These are phyloP conservation scores for Actinomucor elegans DNA, from an alignment of 371 early-diverging fungal species.

Conservation along the genomic window DNA sequence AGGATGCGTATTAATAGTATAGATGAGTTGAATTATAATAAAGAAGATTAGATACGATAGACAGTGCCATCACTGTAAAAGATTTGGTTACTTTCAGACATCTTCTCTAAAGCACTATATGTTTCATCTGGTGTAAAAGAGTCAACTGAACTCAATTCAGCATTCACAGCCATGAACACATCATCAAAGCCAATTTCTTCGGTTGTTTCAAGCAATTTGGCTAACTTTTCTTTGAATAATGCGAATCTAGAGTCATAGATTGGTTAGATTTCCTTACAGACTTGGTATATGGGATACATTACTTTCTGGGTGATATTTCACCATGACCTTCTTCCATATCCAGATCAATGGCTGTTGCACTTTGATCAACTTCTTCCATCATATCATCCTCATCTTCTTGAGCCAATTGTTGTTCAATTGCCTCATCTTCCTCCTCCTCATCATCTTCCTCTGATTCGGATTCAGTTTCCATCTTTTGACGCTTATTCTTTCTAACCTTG, in stretches of 20 bases:
- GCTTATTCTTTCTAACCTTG: slow-evolving; percentile 51
- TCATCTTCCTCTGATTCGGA: slow-evolving; percentile 37
- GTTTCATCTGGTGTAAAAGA: slow-evolving; percentile 28
- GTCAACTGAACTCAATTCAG: slow-evolving; percentile 19
- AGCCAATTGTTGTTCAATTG: not conserved
- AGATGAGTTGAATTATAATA: not conserved
- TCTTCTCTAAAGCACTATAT: slow-evolving; percentile 26
- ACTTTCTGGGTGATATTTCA: not conserved
- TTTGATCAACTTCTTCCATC: slow-evolving; percentile 22
- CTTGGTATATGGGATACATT: not conserved
- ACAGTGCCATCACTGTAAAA: slow-evolving; percentile 69
- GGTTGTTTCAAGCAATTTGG: too few species aligned
- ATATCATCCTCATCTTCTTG: slow-evolving; percentile 18
- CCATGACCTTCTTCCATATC: not conserved
- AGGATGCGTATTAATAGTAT: not conserved
- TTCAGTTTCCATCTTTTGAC: slow-evolving; percentile 44
- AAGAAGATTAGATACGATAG: slow-evolving; percentile 30
- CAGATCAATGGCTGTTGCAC: not conserved
- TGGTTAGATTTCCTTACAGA: not conserved
- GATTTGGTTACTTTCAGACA: slow-evolving; percentile 70
- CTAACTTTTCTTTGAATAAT: slow-evolving; percentile 32
- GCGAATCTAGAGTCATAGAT: slow-evolving; percentile 23
- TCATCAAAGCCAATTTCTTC: slow-evolving; percentile 37
- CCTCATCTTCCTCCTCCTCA: slow-evolving; percentile 25
- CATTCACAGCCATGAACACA: slow-evolving; percentile 45